Percentiles rank a stretch among this genome's conserved stretches.
Conservation (phyloP, 805 yeast species). For the Metschnikowia kofuensis region DNA sequence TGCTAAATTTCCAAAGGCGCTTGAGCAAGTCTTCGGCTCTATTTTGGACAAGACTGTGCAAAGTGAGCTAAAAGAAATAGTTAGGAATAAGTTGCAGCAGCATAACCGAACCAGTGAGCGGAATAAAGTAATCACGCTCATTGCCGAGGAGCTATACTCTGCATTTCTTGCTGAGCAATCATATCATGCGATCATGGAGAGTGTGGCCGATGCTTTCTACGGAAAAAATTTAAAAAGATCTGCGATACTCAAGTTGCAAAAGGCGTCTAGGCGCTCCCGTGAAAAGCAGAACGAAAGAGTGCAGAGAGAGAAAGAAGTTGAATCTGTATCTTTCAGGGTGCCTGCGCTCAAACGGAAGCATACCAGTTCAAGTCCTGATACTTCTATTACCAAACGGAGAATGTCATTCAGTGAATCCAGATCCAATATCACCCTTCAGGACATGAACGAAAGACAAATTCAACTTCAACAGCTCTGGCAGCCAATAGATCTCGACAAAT, state of each 20-base stretch:
- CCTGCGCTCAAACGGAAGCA: slow-evolving; percentile 21
- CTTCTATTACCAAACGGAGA: slow-evolving; percentile 1
- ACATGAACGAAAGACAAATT: slow-evolving; percentile 22
- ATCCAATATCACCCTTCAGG: neutral
- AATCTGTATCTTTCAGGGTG: slow-evolving; percentile 21
- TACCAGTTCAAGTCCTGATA: neutral
- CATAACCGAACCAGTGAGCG: slow-evolving; percentile 23
- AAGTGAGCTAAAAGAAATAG: slow-evolving; percentile 22
- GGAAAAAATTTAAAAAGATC: slow-evolving; percentile 27
- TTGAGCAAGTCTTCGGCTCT: slow-evolving; percentile 18
- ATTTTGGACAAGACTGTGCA: slow-evolving; percentile 23
- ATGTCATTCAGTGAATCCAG: neutral
- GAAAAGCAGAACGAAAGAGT: slow-evolving; percentile 25
- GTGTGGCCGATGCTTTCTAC: slow-evolving; percentile 44
- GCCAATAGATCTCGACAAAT: slow-evolving; percentile 38
- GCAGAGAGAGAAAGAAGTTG: slow-evolving; percentile 33
- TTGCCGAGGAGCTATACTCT: slow-evolving; percentile 50
- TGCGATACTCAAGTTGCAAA: slow-evolving; percentile 30
- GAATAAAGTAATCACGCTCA: slow-evolving; percentile 26
- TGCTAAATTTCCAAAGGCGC: slow-evolving; percentile 28
- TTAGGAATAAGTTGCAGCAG: slow-evolving; percentile 25
- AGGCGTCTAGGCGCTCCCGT: slow-evolving; percentile 22
- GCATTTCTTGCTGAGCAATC: slow-evolving; percentile 63
- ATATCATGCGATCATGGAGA: slow-evolving; percentile 40
- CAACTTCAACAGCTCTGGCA: slow-evolving; percentile 46